These are phyloP conservation scores for Nannizziopsis barbatae DNA, from an alignment of 2,329 filamentous ascomycete species.

Conservation along the genomic window DNA sequence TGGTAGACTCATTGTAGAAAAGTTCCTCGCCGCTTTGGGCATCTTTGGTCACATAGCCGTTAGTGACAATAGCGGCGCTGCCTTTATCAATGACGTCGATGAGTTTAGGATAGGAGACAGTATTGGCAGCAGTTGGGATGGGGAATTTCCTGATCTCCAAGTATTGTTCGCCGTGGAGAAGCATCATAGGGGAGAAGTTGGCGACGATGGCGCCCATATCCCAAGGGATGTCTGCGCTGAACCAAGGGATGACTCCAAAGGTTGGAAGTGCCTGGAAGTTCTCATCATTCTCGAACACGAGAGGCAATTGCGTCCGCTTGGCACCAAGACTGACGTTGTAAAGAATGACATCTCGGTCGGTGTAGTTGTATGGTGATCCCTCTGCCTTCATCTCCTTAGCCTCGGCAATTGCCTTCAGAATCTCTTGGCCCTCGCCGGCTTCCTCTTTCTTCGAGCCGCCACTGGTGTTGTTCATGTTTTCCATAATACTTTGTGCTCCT, in stretches of 20 bases:
- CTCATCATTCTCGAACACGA: conserved; percentile 82
- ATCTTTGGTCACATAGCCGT: conserved; percentile 70
- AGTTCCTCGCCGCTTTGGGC: conserved; percentile 76
- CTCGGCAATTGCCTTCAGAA: conserved; percentile 63
- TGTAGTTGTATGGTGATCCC: conserved; percentile 69
- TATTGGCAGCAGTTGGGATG: conserved; percentile 70
- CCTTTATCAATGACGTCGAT: conserved; percentile 97
- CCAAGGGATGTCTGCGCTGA: conserved; percentile 72
- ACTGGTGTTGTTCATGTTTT: conserved; percentile 71
- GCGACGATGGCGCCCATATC: conserved; percentile 72
- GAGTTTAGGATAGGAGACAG: conserved; percentile 65
- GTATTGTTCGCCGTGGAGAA: conserved; percentile 96
- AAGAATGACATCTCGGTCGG: conserved; percentile 78
- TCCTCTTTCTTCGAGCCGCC: conserved; percentile 41
- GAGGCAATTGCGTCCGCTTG: conserved; percentile 74
- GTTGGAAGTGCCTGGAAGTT: conserved; percentile 90
- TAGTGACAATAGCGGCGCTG: conserved; percentile 70
- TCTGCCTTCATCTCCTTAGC: conserved; percentile 60
- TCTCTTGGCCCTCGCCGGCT: conserved; percentile 45
- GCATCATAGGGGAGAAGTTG: conserved; percentile 97
- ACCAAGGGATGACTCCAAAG: conserved; percentile 93
- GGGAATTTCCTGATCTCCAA: conserved; percentile 89
- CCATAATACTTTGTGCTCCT: conserved; percentile 66
- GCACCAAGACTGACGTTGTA: conserved; percentile 94
- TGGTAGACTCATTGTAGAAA: conserved; percentile 93